These are phyloP conservation scores for Calycina herbarum DNA, from an alignment of 2,329 filamentous ascomycete species.

Conservation along the genomic window DNA sequence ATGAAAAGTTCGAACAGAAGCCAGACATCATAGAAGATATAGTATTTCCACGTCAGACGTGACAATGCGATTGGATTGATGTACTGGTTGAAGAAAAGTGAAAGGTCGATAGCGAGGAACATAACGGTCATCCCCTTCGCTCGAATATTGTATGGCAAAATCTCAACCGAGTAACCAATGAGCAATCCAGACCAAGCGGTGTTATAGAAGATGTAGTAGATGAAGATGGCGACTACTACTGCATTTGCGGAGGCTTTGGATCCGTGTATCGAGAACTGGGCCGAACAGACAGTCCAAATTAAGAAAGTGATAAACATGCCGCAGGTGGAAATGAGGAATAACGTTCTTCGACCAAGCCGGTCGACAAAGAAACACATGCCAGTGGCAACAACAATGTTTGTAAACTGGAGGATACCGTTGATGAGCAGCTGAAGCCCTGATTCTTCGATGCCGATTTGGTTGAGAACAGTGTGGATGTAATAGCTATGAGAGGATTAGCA, in stretches of 20 bases:
- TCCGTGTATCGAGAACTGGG: slow-evolving; percentile 22
- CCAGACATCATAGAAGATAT: slow-evolving; percentile 42
- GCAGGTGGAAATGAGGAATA: slow-evolving; percentile 30
- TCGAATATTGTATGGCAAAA: slow-evolving; percentile 33
- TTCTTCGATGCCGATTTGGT: slow-evolving; percentile 41
- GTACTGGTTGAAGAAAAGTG: slow-evolving; percentile 44
- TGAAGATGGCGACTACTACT: slow-evolving; percentile 48
- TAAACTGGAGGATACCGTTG: slow-evolving; percentile 36
- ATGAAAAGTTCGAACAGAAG: slow-evolving; percentile 30
- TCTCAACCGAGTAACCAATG: slow-evolving; percentile 32
- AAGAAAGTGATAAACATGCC: slow-evolving; percentile 36
- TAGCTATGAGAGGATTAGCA: slow-evolving; percentile 30
- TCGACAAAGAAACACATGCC: slow-evolving; percentile 36
- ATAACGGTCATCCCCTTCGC: slow-evolving; percentile 42
- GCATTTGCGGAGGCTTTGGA: slow-evolving; percentile 26
- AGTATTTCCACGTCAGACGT: slow-evolving; percentile 43
- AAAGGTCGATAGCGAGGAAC: slow-evolving; percentile 43
- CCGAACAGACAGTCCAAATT: slow-evolving; percentile 34
- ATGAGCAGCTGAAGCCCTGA: slow-evolving; percentile 40
- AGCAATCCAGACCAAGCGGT: slow-evolving; percentile 34
- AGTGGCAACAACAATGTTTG: slow-evolving; percentile 29
- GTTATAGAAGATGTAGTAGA: slow-evolving; percentile 48
- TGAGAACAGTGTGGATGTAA: slow-evolving; percentile 40
- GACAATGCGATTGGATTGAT: slow-evolving; percentile 44
- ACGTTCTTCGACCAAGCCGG: slow-evolving; percentile 31